Evolutionary conservation across 2,329 filamentous ascomycete species (phyloP), one percentile per base, ranked within the genome.

Genomic region (Emydomyces testavorans): DNA sequence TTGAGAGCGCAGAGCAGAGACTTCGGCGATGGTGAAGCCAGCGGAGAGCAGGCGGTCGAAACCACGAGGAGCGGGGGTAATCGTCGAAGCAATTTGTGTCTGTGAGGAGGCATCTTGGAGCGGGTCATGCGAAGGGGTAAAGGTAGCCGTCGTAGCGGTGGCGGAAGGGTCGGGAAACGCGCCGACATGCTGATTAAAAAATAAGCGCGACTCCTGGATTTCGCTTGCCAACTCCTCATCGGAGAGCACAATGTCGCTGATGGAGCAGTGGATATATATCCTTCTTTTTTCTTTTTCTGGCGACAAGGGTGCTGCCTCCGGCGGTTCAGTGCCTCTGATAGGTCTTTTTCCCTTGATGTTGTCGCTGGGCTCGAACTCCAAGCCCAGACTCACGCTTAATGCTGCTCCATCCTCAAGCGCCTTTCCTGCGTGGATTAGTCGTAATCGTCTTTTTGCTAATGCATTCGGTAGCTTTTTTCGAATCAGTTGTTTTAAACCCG

Each of bases 211-310:
- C 15, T 36, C 21, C 15, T 43, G 29, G 7, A 76, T 75, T 69
- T 94, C 89, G 11, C 72, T 74, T 1, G 73, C 74, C 18, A 96
- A 76, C 50, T 94, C 87, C 0, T 71, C 61, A 10, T 76, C 62
- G 0, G 82, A 77, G 10, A 96, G 75, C 21, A 77, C 71, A 63
- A 85, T 80, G 48, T 80, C 76, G 47, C 88, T 88, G 50, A 96
- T 85, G 54, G 86, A 90, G 73, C 90, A 96, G 70, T 94, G 93
- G 52, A 96, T 82, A 64, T 94, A 95, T 58, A 94, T 77, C 37
- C 83, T 72, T 71, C 37, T 8, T 13, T 13, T 49, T 20, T 20
- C 24, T 18, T 1, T 36, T 24, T 32, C 41, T 38, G 1, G 66
- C 54, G 26, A 68, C 62, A 11, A 45, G 31, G n/a, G n/a, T n/a